Percentiles rank a stretch among this genome's conserved stretches.
Conservation (phyloP, 1,284 basidiomycete genomes). For the Cutaneotrichosporon dermatis region DNA sequence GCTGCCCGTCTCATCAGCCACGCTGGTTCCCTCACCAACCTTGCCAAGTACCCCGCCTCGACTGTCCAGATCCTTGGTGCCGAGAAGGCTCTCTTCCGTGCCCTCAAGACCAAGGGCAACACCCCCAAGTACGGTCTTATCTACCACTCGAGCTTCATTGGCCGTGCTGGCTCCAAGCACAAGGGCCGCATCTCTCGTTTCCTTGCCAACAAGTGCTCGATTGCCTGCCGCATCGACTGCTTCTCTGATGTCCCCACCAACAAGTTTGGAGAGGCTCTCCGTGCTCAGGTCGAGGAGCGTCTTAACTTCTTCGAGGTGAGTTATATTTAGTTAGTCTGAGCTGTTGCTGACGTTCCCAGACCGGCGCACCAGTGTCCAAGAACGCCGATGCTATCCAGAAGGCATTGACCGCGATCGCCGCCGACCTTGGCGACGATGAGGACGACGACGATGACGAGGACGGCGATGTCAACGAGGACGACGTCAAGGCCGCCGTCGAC, state of each 20-base stretch:
- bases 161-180: slow-evolving; percentile 88
- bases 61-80: slow-evolving; percentile 98
- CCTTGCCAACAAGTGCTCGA: slow-evolving; percentile 98
- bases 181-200: slow-evolving; percentile 98
- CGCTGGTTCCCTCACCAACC: slow-evolving; percentile 92
- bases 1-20: slow-evolving; percentile 94
- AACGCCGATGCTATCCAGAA: slow-evolving; percentile 84
- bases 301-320: slow-evolving; percentile 73
- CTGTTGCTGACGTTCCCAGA: slow-evolving; percentile 33
- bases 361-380: slow-evolving; percentile 73
- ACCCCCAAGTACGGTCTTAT: slow-evolving; percentile 95
- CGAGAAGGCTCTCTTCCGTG: slow-evolving; percentile 96
- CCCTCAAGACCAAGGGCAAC: slow-evolving; percentile 97
- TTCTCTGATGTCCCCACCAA: slow-evolving; percentile 84
- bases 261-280: slow-evolving; percentile 92
- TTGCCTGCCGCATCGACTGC: slow-evolving; percentile 96
- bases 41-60: slow-evolving; percentile 97
- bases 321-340: too few species aligned
- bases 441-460: slow-evolving; percentile 64
- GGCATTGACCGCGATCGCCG: slow-evolving; percentile 72
- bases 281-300: slow-evolving; percentile 92
- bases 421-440: slow-evolving; percentile 61
- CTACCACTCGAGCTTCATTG: slow-evolving; percentile 93
- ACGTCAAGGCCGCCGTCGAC: slow-evolving; percentile 35
- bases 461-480: slow-evolving; percentile 52